A percentile compares a stretch with the other conserved stretches of the same genome.
phyloP scores from a whole-genome alignment of 2,329 filamentous ascomycete species.

The Aspergillus pseudoterreus region DNA sequence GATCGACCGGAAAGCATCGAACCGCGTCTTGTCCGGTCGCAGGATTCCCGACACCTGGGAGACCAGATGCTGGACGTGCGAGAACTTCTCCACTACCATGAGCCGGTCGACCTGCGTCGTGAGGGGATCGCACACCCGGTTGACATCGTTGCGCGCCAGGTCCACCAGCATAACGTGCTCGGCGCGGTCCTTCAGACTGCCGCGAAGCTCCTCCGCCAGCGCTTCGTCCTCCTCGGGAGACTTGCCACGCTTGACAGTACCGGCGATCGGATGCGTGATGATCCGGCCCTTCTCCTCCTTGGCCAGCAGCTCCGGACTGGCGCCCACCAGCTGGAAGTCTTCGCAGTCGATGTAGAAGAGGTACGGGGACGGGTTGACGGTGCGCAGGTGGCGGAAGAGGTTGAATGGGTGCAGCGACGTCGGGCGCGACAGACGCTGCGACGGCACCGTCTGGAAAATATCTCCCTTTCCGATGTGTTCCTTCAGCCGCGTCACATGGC shows the following conservation, averaged over 20 bases:
- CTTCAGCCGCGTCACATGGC: conserved; percentile 81
- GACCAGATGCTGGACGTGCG: conserved; percentile 94
- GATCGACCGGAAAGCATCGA: conserved; percentile 93
- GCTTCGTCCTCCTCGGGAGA: conserved; percentile 75
- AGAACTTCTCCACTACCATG: conserved; percentile 93
- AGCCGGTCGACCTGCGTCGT: conserved; percentile 87
- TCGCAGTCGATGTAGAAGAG: conserved; percentile 92
- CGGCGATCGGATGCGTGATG: conserved; percentile 95
- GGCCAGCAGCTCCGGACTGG: conserved; percentile 89
- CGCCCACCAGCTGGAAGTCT: conserved; percentile 92
- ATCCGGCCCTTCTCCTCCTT: conserved; percentile 83
- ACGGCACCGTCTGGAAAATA: conserved; percentile 97
- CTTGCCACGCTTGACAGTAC: conserved; percentile 83
- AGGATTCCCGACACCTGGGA: conserved; percentile 93
- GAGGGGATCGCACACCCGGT: conserved; percentile 86
- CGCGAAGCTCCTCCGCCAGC: conserved; percentile 72
- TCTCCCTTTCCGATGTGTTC: conserved; percentile 86
- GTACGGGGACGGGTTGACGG: conserved; percentile 96
- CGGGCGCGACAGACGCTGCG: conserved; percentile 84
- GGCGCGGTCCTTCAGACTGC: conserved; percentile 83
- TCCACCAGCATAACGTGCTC: conserved; percentile 99
- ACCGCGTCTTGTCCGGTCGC: conserved; percentile 76
- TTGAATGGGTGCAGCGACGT: conserved; percentile 95
- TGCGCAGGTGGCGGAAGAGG: conserved; percentile 91
- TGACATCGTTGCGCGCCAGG: conserved; percentile 92